Evolutionary conservation across 805 yeast species (phyloP), one percentile per base, ranked within the genome.

Genomic region (Candida krabiensis): DNA sequence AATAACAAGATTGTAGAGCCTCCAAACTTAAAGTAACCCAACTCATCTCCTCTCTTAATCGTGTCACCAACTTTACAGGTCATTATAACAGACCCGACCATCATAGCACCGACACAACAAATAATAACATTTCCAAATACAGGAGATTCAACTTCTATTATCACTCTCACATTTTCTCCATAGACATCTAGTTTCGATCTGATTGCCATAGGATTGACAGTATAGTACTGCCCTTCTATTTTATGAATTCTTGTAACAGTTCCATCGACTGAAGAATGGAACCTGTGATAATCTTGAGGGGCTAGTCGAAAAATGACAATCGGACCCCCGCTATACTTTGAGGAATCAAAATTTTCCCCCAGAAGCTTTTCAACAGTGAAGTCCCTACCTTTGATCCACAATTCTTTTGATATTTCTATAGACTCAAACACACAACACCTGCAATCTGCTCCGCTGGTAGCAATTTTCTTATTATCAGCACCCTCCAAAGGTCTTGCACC

Each of bases 141-240:
- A 22, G 73, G 69, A 1, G 96, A 78, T 21, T 84, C 77, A 15
- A 91, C 80, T 0, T 96, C 89, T 2, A 90, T 70, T 2, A 89
- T 65, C 4, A 82, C 81, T 27, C 98, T 71, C 1, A 86, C 80
- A 53, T 91, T 91, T 52, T 90, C 97, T 7, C 97, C 96, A 63
- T 79, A 93, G 1, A 91, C 97, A 60, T 91, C 98, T 39, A 91
- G 64, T 9, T 79, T 77, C 2, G 95, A 85, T 40, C 98, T 64
- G 23, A 93, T 77, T 0, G 98, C 98, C 98, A 91, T 91, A 1
- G 98, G 98, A 55, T 91, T 91, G 14, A 91, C 99, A 0, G 98
- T 91, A 58, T 87, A 91, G 58, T 91, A 91, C 53, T 89, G 93
- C 1, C 98, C 99, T 24, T 80, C 84, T 22, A 91, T 84, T 48